Evolutionary conservation across 75 land plant species (phyloP).

Genomic region (Cunninghamia lanceolata): DNA sequence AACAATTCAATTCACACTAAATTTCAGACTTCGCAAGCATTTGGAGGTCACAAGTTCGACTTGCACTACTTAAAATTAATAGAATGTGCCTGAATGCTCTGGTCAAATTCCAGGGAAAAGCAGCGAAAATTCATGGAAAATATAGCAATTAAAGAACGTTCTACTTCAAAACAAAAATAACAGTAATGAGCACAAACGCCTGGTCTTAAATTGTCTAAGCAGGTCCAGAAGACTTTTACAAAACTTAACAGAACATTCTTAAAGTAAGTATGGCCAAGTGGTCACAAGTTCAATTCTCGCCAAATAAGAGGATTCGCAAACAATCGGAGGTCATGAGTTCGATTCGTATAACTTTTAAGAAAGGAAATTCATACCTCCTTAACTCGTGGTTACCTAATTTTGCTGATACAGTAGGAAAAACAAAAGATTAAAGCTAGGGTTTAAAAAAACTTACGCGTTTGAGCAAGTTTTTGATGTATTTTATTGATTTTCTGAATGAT

Average conservation of each 20-base stretch:
- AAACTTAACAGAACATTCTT: too few relatives aligned
- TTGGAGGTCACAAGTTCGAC: background rate
- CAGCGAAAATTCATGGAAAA: background rate
- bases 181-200: background rate
- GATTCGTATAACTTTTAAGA: background rate
- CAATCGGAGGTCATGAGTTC: background rate
- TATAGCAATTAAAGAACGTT: background rate
- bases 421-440: background rate
- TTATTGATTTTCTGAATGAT: constrained; percentile 1
- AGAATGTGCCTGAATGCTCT: background rate
- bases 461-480: background rate
- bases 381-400: background rate
- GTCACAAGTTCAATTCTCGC: background rate
- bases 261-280: too few relatives aligned
- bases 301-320: background rate
- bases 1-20: background rate
- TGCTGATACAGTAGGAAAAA: background rate
- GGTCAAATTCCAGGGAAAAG: background rate
- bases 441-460: background rate
- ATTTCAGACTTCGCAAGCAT: background rate
- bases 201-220: too few relatives aligned
- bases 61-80: background rate
- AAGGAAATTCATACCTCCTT: background rate
- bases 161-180: too few relatives aligned
- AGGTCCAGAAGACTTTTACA: too few relatives aligned